A percentile compares a stretch with the other conserved stretches of the same genome.
These are phyloP conservation scores for Violaceomyces palustris DNA, from an alignment of 1,284 basidiomycete species.

Conservation along the genomic window DNA sequence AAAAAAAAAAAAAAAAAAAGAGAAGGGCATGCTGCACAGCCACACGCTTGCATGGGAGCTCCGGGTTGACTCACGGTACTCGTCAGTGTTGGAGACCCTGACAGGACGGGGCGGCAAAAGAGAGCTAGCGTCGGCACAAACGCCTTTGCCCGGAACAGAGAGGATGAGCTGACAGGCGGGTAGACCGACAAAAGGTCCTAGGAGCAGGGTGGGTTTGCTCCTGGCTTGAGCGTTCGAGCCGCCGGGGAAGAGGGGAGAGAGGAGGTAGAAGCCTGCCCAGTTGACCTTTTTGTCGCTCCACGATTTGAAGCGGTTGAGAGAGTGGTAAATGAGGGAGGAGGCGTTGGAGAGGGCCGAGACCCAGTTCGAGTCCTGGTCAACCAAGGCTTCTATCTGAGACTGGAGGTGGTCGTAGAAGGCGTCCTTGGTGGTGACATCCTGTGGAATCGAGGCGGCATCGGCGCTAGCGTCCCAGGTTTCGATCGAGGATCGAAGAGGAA, in stretches of 20 bases:
- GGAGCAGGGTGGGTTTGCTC: constrained; percentile 39
- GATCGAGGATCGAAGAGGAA: too few relatives aligned
- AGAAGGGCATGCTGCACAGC: background rate
- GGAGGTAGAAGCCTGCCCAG: constrained; percentile 55
- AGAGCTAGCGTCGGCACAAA: constrained; percentile 52
- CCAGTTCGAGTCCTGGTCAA: constrained; percentile 45
- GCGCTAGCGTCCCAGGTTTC: too few relatives aligned
- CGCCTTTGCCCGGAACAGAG: constrained; percentile 48
- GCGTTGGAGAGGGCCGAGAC: constrained; percentile 48
- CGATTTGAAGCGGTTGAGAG: constrained; percentile 39
- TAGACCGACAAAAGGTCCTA: constrained; percentile 54
- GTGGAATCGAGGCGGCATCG: constrained; percentile 71
- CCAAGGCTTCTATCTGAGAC: constrained; percentile 37
- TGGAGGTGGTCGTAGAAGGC: constrained; percentile 53
- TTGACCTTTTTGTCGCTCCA: constrained; percentile 44
- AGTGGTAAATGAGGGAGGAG: constrained; percentile 39
- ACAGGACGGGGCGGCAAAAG: constrained; percentile 45
- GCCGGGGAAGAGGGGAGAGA: constrained; percentile 42
- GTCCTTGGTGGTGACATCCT: constrained; percentile 34
- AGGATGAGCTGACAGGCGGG: constrained; percentile 53
- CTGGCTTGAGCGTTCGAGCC: background rate
- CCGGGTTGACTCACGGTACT: constrained; percentile 30
- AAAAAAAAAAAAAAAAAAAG: background rate
- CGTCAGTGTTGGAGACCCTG: constrained; percentile 50
- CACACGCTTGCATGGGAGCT: background rate